Percentiles rank a stretch among this genome's conserved stretches.
phyloP scores from a whole-genome alignment of 2,329 filamentous ascomycete species.

The Sporothrix humicola region DNA sequence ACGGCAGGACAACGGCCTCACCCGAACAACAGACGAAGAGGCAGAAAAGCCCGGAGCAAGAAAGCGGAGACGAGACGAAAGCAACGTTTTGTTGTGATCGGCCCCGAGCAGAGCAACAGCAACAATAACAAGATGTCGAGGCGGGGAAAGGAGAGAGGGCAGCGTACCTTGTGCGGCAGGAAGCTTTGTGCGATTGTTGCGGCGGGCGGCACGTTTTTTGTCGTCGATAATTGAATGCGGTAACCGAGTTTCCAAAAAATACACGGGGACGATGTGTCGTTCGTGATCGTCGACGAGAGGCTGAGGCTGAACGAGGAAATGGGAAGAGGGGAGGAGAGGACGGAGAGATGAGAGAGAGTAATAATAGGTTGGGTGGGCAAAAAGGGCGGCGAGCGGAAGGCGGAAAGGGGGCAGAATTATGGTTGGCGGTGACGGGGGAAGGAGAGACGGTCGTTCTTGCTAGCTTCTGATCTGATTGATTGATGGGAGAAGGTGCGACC shows the following conservation, averaged over 20 bases:
- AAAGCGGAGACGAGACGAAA: slow-evolving; percentile 22
- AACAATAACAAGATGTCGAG: neutral
- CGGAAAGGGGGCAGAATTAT: slow-evolving; percentile 37
- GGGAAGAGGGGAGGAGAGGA: slow-evolving; percentile 9
- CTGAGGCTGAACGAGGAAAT: slow-evolving; percentile 7
- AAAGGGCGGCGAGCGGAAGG: slow-evolving; percentile 26
- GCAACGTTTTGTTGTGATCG: slow-evolving; percentile 15
- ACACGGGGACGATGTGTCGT: neutral
- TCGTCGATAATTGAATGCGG: neutral
- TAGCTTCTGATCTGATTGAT: too few relatives aligned
- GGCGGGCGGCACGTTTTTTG: neutral
- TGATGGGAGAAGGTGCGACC: slow-evolving; percentile 30
- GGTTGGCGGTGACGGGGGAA: slow-evolving; percentile 35
- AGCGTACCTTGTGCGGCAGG: slow-evolving; percentile 22
- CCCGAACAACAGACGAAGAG: neutral
- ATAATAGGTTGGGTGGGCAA: slow-evolving; percentile 18
- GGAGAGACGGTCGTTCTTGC: neutral
- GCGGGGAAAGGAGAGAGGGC: neutral
- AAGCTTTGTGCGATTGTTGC: slow-evolving; percentile 20
- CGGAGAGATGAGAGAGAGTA: slow-evolving; percentile 21
- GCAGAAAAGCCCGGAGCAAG: neutral
- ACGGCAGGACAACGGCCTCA: slow-evolving; percentile 6
- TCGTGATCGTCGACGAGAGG: slow-evolving; percentile 10
- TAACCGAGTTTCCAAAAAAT: neutral
- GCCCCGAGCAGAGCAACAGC: slow-evolving; percentile 3